Conservation (phyloP, 164 flowering plant genomes). For the Taxillus chinensis region DNA sequence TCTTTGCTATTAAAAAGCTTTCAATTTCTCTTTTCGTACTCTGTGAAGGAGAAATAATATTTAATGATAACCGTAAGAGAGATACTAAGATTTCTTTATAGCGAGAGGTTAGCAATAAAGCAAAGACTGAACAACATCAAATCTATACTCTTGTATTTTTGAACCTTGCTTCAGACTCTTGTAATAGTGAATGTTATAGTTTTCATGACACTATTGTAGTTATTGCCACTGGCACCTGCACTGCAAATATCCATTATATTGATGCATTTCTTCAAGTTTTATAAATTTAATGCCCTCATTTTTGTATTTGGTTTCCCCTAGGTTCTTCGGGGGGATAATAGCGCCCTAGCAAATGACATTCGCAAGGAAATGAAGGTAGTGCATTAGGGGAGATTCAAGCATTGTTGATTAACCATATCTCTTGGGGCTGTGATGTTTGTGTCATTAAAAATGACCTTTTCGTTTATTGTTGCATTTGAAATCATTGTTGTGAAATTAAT, state of each 20-base stretch:
- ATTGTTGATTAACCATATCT: not conserved
- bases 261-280: not conserved
- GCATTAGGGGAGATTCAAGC: not conserved
- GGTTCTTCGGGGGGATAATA: slow-evolving; percentile 94
- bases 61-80: no score
- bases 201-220: not conserved
- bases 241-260: not conserved
- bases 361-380: slow-evolving; percentile 98
- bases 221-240: not conserved
- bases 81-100: no score
- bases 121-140: no score
- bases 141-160: no score
- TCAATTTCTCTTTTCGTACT: no score
- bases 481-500: not conserved
- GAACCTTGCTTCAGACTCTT: no score
- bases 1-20: no score
- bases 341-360: slow-evolving; percentile 88
- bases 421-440: not conserved
- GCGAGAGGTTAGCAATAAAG: no score
- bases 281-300: not conserved
- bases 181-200: not conserved
- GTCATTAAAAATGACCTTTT: not conserved
- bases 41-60: no score
- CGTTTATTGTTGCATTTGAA: not conserved
- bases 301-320: slow-evolving; percentile 16